These are phyloP conservation scores for Alternaria gansuensis DNA, from an alignment of 2,329 filamentous ascomycete genomes.

Conservation along the genomic window DNA sequence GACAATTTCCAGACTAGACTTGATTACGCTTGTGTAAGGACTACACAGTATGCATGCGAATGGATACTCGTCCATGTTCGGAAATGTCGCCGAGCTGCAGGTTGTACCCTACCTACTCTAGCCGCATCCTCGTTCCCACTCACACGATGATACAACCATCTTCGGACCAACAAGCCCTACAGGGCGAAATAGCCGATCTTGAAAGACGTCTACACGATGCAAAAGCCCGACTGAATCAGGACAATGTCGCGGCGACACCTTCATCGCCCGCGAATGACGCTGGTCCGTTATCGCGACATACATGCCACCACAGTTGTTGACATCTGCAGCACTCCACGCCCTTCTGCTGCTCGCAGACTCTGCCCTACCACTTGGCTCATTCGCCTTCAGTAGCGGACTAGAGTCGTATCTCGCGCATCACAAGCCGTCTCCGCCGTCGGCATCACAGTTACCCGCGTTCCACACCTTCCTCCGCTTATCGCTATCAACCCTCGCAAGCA, in stretches of 20 bases:
- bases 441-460: slow-evolving; percentile 60
- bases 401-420: slow-evolving; percentile 83
- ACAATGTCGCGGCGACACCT: slow-evolving; percentile 10
- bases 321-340: slow-evolving; percentile 63
- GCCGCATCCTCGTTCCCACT: slow-evolving; percentile 22
- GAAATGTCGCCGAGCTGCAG: slow-evolving; percentile 35
- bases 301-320: slow-evolving; percentile 6
- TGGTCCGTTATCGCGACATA: slow-evolving; percentile 23
- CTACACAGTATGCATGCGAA: slow-evolving; percentile 2
- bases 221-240: slow-evolving; percentile 58
- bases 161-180: slow-evolving; percentile 42
- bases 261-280: slow-evolving; percentile 27
- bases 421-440: slow-evolving; percentile 45
- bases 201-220: slow-evolving; percentile 62
- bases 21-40: slow-evolving; percentile 4
- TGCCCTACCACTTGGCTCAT: slow-evolving; percentile 82
- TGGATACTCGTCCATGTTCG: slow-evolving; percentile 18
- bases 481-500: slow-evolving; percentile 73
- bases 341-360: slow-evolving; percentile 82
- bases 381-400: slow-evolving; percentile 83
- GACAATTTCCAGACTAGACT: slow-evolving; percentile 1
- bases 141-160: slow-evolving; percentile 40
- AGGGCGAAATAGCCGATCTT: slow-evolving; percentile 67
- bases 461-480: slow-evolving; percentile 74
- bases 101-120: slow-evolving; percentile 14